These are phyloP conservation scores for Boletus subcaerulescens DNA, from an alignment of 768 basidiomycete species.

Conservation along the genomic window DNA sequence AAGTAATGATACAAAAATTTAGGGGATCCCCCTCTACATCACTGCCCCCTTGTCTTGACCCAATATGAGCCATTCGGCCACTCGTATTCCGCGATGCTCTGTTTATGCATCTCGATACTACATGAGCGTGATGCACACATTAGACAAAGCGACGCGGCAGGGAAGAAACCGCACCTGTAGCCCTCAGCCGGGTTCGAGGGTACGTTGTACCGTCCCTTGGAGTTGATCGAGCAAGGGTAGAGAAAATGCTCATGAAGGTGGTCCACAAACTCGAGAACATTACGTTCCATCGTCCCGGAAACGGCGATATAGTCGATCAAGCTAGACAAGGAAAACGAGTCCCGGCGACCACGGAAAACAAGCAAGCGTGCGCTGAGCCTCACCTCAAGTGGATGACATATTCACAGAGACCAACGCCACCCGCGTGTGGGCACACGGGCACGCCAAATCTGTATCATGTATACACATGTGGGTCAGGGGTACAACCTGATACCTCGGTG, in stretches of 20 bases:
- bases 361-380: neutral
- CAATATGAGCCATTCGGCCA: conserved; percentile 70
- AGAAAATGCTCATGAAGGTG: conserved; percentile 95
- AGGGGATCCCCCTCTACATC: neutral
- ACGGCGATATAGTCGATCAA: conserved; percentile 93
- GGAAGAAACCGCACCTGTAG: conserved; percentile 39
- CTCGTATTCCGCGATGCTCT: conserved; percentile 78
- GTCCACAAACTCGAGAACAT: conserved; percentile 88
- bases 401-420: conserved; percentile 93
- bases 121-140: neutral
- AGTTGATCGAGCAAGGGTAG: conserved; percentile 85
- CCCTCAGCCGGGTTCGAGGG: conserved; percentile 74
- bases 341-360: neutral
- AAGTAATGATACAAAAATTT: neutral
- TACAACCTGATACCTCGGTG: neutral
- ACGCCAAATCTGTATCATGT: conserved; percentile 62
- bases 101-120: conserved; percentile 85
- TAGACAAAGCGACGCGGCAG: neutral
- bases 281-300: conserved; percentile 90
- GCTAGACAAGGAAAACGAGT: conserved; percentile 34
- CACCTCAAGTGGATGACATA: conserved; percentile 86
- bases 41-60: conserved; percentile 7
- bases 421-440: conserved; percentile 94
- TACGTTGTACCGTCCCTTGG: conserved; percentile 82
- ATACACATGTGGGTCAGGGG: conserved; percentile 1